phyloP scores from a whole-genome alignment of 257 asterid genomes.

The Ligustrum vulgare region DNA sequence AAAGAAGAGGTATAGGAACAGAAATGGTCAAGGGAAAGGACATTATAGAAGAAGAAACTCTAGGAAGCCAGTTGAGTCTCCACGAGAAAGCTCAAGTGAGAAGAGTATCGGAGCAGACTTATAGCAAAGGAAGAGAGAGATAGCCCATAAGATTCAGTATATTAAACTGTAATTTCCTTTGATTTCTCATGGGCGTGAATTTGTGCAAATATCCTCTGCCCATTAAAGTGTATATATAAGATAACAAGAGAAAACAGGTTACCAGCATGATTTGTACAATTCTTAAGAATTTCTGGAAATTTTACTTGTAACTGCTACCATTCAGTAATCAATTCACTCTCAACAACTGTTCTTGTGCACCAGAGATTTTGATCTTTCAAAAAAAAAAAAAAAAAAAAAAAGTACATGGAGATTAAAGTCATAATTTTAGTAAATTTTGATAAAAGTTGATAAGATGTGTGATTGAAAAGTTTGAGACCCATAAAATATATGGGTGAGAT shows the following conservation, averaged over 20 bases:
- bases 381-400: no score
- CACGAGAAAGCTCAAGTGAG: conserved; percentile 28
- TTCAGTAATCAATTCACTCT: background rate
- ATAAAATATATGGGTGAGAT: no score
- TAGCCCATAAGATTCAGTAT: conserved; percentile 16
- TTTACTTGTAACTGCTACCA: background rate
- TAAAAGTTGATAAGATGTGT: no score
- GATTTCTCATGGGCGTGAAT: conserved; percentile 3
- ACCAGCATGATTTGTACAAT: conserved; percentile 16
- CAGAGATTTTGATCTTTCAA: background rate
- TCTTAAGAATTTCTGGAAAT: conserved; percentile 25
- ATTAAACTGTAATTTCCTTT: background rate
- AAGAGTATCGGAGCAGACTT: conserved; percentile 28
- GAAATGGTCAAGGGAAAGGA: conserved; percentile 27
- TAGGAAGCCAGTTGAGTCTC: conserved; percentile 27
- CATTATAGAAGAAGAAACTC: conserved; percentile 21
- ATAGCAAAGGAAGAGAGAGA: conserved; percentile 28
- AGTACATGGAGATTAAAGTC: no score
- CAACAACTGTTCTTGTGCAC: background rate
- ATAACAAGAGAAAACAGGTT: conserved; percentile 10
- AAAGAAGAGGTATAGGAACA: conserved; percentile 25
- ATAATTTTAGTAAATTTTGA: no score
- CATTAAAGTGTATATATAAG: conserved; percentile 16
- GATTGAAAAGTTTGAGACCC: no score
- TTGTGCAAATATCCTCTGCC: conserved; percentile 19